A percentile compares a stretch with the other conserved stretches of the same genome.
Evolutionary conservation across 2,329 filamentous ascomycete species (phyloP).

Genomic region (Penicillium brasilianum): DNA sequence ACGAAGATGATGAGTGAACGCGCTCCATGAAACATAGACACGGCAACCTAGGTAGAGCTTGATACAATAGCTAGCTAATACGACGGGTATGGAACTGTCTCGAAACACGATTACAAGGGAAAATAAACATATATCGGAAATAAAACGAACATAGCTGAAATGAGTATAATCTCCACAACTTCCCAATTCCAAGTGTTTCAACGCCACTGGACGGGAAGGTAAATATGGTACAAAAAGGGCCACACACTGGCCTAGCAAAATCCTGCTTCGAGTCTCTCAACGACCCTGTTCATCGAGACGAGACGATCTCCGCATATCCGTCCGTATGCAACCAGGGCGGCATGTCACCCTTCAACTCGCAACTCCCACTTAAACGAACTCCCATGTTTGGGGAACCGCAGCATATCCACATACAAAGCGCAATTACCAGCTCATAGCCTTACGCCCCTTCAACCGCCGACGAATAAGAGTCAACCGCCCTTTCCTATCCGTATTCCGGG

Average conservation of each 20-base stretch:
- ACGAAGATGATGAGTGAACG: constrained; percentile 39
- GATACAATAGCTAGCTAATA: not conserved
- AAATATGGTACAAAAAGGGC: constrained; percentile 31
- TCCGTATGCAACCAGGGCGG: constrained; percentile 5
- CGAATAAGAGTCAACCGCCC: constrained; percentile 61
- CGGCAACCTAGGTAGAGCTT: constrained; percentile 20
- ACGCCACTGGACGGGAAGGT: constrained; percentile 10
- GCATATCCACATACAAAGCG: not conserved
- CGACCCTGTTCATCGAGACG: not conserved
- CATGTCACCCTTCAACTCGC: not conserved
- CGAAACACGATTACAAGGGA: not conserved
- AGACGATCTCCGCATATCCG: not conserved
- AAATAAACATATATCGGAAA: not conserved
- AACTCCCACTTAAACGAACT: too few species aligned
- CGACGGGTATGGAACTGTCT: not conserved
- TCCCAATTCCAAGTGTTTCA: constrained; percentile 8
- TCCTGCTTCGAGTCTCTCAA: not conserved
- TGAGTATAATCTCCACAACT: constrained; percentile 24
- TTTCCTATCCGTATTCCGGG: constrained; percentile 57
- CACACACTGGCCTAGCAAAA: constrained; percentile 14
- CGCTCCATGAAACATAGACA: constrained; percentile 18
- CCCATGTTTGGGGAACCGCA: not conserved
- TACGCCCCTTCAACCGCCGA: constrained; percentile 60
- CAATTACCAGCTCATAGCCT: constrained; percentile 57
- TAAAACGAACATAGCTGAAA: constrained; percentile 15